Conservation (phyloP, 257 asterid genomes). For the Nicotiana attenuata region DNA sequence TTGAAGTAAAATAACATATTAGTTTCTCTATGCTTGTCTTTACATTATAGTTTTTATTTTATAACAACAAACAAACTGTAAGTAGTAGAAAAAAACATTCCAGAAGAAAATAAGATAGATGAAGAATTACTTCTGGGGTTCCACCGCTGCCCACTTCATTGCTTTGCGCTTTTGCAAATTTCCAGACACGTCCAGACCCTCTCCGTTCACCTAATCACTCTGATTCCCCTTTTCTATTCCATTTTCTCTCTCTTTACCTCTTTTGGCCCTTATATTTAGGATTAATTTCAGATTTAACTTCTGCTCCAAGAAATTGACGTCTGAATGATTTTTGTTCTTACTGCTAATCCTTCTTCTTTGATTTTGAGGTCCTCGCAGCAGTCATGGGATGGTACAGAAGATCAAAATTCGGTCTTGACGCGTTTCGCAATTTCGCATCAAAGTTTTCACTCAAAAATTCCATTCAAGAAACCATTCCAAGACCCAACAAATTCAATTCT, state of each 20-base stretch:
- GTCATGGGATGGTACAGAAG: constrained; percentile 68
- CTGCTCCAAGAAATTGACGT: not conserved
- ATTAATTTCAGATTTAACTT: not conserved
- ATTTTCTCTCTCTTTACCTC: not conserved
- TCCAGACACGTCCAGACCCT: constrained; percentile 16
- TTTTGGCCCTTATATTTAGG: not conserved
- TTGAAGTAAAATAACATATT: no score
- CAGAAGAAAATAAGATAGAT: no score
- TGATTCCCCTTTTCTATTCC: not conserved
- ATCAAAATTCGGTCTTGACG: constrained; percentile 33
- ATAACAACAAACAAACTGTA: no score
- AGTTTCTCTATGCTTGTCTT: no score
- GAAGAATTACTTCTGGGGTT: not conserved
- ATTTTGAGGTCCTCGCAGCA: constrained; percentile 4
- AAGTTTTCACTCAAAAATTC: constrained; percentile 33
- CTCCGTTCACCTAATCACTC: not conserved
- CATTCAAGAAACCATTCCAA: not conserved
- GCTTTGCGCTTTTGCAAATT: not conserved
- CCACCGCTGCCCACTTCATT: not conserved
- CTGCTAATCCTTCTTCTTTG: not conserved
- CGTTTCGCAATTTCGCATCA: constrained; percentile 31
- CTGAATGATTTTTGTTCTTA: constrained; percentile 3
- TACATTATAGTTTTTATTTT: no score
- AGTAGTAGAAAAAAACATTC: no score
- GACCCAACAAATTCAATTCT: not conserved